These are phyloP conservation scores for Penicillium sp. DNA, from an alignment of 2,329 filamentous ascomycete species.

Conservation along the genomic window DNA sequence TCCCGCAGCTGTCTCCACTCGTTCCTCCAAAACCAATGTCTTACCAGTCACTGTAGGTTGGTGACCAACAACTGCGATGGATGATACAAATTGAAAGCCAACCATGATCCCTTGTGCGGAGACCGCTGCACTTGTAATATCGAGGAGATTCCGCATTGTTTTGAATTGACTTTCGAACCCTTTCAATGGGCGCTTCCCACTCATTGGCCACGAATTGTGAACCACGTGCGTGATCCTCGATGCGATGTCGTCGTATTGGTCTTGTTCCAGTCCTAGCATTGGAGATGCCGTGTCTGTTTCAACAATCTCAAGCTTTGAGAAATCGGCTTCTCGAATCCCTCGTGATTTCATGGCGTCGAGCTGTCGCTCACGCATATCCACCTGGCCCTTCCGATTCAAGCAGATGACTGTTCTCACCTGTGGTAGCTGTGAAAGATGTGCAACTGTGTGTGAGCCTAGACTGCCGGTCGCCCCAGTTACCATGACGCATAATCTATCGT, in stretches of 20 bases:
- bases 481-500: constrained; percentile 14
- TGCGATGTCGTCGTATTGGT: not conserved
- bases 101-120: not conserved
- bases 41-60: not conserved
- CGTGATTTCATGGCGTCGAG: not conserved
- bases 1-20: not conserved
- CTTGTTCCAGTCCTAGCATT: not conserved
- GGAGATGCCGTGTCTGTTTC: constrained; percentile 1
- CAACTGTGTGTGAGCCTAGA: constrained; percentile 45
- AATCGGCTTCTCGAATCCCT: not conserved
- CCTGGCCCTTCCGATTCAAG: constrained; percentile 45
- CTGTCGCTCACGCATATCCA: not conserved
- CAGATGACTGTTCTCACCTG: constrained; percentile 44
- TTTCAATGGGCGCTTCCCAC: not conserved
- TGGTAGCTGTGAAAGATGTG: constrained; percentile 34
- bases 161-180: not conserved
- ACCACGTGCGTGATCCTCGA: constrained; percentile 5
- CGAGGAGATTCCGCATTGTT: not conserved
- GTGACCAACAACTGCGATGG: not conserved
- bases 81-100: constrained; percentile 18
- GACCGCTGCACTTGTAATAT: not conserved
- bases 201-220: constrained; percentile 5
- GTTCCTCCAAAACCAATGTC: not conserved
- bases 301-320: not conserved
- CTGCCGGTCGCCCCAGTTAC: constrained; percentile 47